These are phyloP conservation scores for Meira nashicola DNA, from an alignment of 1,284 basidiomycete genomes.

Conservation along the genomic window DNA sequence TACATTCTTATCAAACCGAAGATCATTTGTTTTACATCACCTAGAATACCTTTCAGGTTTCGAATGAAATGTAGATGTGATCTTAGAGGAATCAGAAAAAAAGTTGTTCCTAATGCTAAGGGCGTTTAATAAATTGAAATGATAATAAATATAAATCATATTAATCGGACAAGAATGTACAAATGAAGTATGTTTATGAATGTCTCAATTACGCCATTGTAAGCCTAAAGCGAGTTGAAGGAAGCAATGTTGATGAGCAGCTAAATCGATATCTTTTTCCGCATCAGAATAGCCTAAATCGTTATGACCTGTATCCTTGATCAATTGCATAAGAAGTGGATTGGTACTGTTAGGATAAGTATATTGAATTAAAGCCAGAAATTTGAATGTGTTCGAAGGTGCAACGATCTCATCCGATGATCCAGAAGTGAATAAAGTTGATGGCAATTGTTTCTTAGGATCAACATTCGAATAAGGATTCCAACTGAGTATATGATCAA, in stretches of 20 bases:
- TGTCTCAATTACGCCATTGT: conserved; percentile 16
- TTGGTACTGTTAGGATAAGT: conserved; percentile 39
- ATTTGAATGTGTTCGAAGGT: conserved; percentile 48
- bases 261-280: too few relatives aligned
- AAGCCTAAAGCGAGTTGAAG: conserved; percentile 34
- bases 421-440: conserved; percentile 40
- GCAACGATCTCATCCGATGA: conserved; percentile 50
- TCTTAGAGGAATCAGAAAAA: too few relatives aligned
- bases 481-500: conserved; percentile 45
- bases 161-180: too few relatives aligned
- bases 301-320: conserved; percentile 50
- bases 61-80: too few relatives aligned
- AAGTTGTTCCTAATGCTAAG: too few relatives aligned
- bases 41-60: too few relatives aligned
- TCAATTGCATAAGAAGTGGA: conserved; percentile 45
- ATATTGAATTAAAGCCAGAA: conserved; percentile 50
- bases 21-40: too few relatives aligned
- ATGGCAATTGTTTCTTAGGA: conserved; percentile 38
- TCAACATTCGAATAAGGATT: conserved; percentile 48
- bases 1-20: too few relatives aligned
- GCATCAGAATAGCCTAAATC: conserved; percentile 37
- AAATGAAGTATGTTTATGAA: too few relatives aligned
- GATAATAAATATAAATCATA: too few relatives aligned
- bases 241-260: too few relatives aligned
- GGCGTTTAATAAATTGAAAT: too few relatives aligned